Evolutionary conservation across 768 basidiomycete species (phyloP), one percentile per base, ranked within the genome.

Genomic region (Neoboletus subvelutipes): DNA sequence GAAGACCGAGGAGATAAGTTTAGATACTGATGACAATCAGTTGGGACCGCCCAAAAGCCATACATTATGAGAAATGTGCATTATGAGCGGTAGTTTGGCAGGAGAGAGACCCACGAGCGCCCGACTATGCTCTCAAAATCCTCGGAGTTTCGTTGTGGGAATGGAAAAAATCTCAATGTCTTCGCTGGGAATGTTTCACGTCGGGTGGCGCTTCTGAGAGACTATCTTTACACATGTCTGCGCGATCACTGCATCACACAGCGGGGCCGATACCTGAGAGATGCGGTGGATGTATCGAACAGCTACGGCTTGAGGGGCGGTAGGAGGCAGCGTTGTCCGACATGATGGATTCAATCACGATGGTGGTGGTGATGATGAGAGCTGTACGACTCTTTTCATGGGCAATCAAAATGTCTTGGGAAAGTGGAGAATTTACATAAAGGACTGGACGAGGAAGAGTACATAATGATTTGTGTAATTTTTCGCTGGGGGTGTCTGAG

Each of bases 371-470:
- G 53, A 36, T 15, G 29, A 13, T 37, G 54, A 55, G 56, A 50
- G 57, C 37, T 40, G 48, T 45, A 42, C 45, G 40, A 40, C 34
- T 48, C 22, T 18, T 13, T 47, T 46, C 12, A 22, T 18, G 4
- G 46, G 22, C 29, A 20, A 58, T 46, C 56, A 45, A 29, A 31
- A 50, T 33, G 31, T 29, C 65, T 67, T 62, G 66, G 57, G 66
- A 62, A 71, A 58, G 49, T 47, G 39, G 40, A 42, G 43, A 15
- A 28, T 62, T 72, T 71, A 71, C 71, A 72, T 71, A 71, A 72
- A 60, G 55, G 15, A 50, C 12, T 36, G 31, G 12, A 46, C 39
- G 29, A 52, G 52, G 45, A 17, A 15, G 24, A 45, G 55, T 68
- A 70, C 60, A 68, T 65, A 68, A 68, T 37, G 49, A 55, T 24